Base-by-base conservation (phyloP, 1,139 yeast species). In the Groenewaldozyma auringiensis region DNA sequence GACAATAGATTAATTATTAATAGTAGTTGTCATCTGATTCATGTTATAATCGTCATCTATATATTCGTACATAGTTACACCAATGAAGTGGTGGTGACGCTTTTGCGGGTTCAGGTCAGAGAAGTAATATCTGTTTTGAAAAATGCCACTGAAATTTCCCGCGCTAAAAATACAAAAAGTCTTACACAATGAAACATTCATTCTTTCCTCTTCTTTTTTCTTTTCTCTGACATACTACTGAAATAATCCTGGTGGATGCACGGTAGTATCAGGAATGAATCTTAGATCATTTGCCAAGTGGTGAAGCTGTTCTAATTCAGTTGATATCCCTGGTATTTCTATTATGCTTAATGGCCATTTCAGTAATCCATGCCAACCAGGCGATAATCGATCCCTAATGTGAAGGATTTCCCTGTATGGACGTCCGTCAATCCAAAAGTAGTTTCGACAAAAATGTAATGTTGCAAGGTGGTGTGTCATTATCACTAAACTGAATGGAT, bases 371-470 rank as follows among this genome's bases (percentile, higher is more conserved):
- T 38, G 33, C 56, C 56, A 53, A 21, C 45, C 48, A 2, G 48
- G 41, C 4, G 51, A 45, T 33, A 53, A 47, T 25, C 40, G 31
- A 11, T 35, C 22, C 3, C 47, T 48, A 21, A 52, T 45, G 34
- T 40, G 44, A 21, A 25, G 25, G 31, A 45, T 46, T 43, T 48
- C 56, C 18, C 44, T 47, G 18, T 20, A 33, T 2, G 57, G 54
- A 13, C 57, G 48, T 13, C 42, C 37, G 3, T 50, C 48, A n/a
- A 53, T 39, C 59, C 59, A 55, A 45, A 53, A 52, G 36, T 37
- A 47, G 20, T 33, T 21, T 21, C 47, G 43, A 31, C 50, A 44
- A 14, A 50, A 36, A 31, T 48, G 50, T 32, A 54, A 38, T 9
- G 48, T 47, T 3, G 54, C 54, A 44, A 55, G 41, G 20, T 51